Base-by-base conservation (phyloP, 2,329 filamentous ascomycete species). In the Zalaria obscura region DNA sequence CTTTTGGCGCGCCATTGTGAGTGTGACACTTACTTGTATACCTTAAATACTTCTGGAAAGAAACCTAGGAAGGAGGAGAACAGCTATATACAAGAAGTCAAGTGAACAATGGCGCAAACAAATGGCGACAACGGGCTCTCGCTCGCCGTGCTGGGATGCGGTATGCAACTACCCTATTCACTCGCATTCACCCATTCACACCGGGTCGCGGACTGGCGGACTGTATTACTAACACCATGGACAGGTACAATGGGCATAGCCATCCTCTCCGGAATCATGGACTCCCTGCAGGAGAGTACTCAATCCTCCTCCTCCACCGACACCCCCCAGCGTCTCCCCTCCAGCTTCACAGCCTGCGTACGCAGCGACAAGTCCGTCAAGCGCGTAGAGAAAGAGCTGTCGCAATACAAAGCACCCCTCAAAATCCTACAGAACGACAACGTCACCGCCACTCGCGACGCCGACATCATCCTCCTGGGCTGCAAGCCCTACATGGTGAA, bases 241-340 rank as follows among this genome's bases (percentile, higher is more conserved):
- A 40, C 51, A 87, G 82, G 84, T 49, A 88, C 79, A 40, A 83
- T 93, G 76, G 86, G 86, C 45, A 83, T 84, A 46, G 84, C 84
- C 44, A 88, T 93, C 51, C 74, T 93, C 43, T 78, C 75, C 41
- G 86, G 85, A 48, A 80, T 94, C 55, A 73, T 93, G 51, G 69
- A 75, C 45, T 83, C 82, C 7, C 71, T 91, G 36, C 18, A 18
- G 18, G 52, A 70, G 61, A 49, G 64, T 66, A 58, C 62, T 38
- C 29, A 32, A 32, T 50, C 57, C 45, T 53, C 45, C 11, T 54
- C 53, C 38, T 41, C 40, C n/a, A 35, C 31, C 3, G 44, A 47
- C 11, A 40, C 6, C 41, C 72, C 5, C 75, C 78, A 9, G 51
- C 68, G 72, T 41, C 71, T 85, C 31, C 85, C 86, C 5, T 75